Percentiles rank a stretch among this genome's conserved stretches.
Evolutionary conservation across 2,329 filamentous ascomycete genomes (phyloP).

Genomic region (Pseudogymnoascus sp.): DNA sequence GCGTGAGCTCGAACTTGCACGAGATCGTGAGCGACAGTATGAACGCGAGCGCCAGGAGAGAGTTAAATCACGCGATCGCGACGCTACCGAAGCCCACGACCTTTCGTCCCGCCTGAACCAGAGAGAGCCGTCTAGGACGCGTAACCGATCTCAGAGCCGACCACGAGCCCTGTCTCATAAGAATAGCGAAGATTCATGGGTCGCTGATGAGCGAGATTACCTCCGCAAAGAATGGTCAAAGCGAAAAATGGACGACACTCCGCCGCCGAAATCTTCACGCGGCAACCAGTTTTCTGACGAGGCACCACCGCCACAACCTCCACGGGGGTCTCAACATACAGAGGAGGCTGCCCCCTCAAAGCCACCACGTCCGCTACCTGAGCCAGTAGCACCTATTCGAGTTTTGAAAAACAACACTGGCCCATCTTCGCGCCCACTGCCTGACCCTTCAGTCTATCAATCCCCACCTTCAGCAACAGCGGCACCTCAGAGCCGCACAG

Average conservation of each 20-base stretch:
- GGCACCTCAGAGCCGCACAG: constrained; percentile 34
- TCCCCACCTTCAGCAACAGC: constrained; percentile 14
- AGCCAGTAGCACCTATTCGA: constrained; percentile 22
- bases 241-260: constrained; percentile 16
- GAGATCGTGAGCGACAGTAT: constrained; percentile 57
- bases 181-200: constrained; percentile 36
- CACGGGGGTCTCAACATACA: neutral
- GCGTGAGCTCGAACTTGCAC: constrained; percentile 56
- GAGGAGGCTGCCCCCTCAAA: constrained; percentile 17
- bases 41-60: constrained; percentile 50
- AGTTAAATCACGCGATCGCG: constrained; percentile 17
- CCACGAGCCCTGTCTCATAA: constrained; percentile 22
- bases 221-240: constrained; percentile 36
- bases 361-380: constrained; percentile 25
- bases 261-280: constrained; percentile 8
- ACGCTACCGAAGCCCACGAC: constrained; percentile 24
- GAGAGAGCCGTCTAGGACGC: constrained; percentile 18
- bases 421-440: constrained; percentile 30
- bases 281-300: constrained; percentile 18
- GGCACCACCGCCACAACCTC: constrained; percentile 8
- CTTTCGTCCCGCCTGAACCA: constrained; percentile 22
- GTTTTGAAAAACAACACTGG: constrained; percentile 26
- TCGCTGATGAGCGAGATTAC: constrained; percentile 43
- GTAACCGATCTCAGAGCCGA: constrained; percentile 21
- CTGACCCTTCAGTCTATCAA: constrained; percentile 20